Conservation (phyloP, 1,284 basidiomycete species). For the Serendipita sp. region DNA sequence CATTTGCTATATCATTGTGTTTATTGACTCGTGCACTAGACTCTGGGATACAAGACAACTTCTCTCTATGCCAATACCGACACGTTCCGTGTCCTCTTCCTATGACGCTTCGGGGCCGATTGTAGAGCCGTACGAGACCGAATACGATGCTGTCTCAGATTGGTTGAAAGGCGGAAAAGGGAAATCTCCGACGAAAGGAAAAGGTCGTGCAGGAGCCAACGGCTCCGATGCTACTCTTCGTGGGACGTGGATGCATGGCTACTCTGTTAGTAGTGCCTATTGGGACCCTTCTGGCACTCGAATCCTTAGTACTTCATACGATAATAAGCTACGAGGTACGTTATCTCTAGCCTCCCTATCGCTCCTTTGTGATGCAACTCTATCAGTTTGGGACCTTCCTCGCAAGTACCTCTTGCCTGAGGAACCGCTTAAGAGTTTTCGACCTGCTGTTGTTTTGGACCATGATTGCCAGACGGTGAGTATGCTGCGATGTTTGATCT, state of each 20-base stretch:
- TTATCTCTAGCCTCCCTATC: constrained; percentile 11
- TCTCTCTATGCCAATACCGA: constrained; percentile 15
- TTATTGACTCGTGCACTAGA: constrained; percentile 24
- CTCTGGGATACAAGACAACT: constrained; percentile 66
- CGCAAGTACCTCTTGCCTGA: constrained; percentile 28
- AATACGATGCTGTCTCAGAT: constrained; percentile 32
- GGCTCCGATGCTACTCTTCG: constrained; percentile 29
- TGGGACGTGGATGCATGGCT: constrained; percentile 50
- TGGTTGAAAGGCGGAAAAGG: constrained; percentile 23
- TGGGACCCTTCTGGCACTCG: constrained; percentile 65
- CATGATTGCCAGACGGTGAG: constrained; percentile 68
- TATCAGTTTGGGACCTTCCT: constrained; percentile 48
- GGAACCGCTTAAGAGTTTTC: constrained; percentile 43
- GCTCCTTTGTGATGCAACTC: constrained; percentile 1
- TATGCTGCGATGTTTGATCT: not conserved
- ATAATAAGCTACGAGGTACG: constrained; percentile 55
- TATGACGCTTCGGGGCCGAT: constrained; percentile 12
- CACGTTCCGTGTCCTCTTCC: constrained; percentile 20
- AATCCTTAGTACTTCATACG: constrained; percentile 69
- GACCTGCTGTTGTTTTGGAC: constrained; percentile 27
- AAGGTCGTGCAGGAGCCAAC: constrained; percentile 19
- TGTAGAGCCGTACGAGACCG: constrained; percentile 30
- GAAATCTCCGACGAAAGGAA: constrained; percentile 27
- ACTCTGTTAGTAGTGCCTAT: constrained; percentile 64
- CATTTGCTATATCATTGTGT: not conserved